Base-by-base conservation (phyloP, 257 asterid species). In the Plantago major region DNA sequence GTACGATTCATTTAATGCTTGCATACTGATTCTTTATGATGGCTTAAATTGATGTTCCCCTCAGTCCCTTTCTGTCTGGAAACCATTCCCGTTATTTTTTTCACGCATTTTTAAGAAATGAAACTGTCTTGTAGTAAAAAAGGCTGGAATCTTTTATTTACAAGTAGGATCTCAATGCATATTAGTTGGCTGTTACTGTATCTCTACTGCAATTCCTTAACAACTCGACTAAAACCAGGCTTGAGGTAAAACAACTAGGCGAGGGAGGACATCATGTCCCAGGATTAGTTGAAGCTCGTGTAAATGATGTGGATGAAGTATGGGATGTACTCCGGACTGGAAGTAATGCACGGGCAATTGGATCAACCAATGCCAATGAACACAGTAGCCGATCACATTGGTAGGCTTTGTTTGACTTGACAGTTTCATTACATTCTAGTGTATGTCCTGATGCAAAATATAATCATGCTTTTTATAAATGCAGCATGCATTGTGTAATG, bases 301-400 rank as follows among this genome's bases (percentile, higher is more conserved):
- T 93, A 68, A 80, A 69, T 72, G 85, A 85, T 53, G 86, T 89
- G 68, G 70, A 69, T 45, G 94, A 89, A 70, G 99, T 85, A 1
- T 93, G 99, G 99, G 94, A 89, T 71, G 96, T 86, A 63, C 88
- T 93, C 45, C 78, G 55, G 57, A 87, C 82, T 10, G 97, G 99
- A 18, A 87, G 97, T 67, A 82, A 87, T 18, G 95, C 81, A 42
- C 83, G 99, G 74, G 95, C 94, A 15, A 86, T 89, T 63, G 99
- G 95, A 60, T 85, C 96, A 17, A 93, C 99, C 19, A 82, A 81
- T 55, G 86, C 88, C 48, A 93, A 89, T 63, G 99, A 93, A 73
- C 97, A 83, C 62, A 93, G 99, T 68, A 93, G 99, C 85, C 83
- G 99, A 56, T 93, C 99, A 10, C 99, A 93, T 70, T 93, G 98